Evolutionary conservation across 176 grass and related monocot genomes (phyloP).

Genomic region (Olyra latifolia): DNA sequence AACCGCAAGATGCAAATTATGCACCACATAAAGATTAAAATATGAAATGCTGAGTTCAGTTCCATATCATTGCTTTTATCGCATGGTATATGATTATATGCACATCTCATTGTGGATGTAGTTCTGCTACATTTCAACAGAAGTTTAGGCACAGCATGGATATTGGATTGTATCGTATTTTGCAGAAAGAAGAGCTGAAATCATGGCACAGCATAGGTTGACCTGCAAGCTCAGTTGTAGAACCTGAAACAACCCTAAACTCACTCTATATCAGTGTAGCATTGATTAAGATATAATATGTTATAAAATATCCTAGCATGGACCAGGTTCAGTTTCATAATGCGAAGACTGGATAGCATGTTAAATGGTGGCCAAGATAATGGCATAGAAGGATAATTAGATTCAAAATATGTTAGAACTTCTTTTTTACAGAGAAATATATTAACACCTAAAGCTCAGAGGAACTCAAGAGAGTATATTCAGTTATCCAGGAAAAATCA

Average conservation of each 20-base stretch:
- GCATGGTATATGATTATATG: background rate
- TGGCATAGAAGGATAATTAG: background rate
- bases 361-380: conserved; percentile 2
- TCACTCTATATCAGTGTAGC: background rate
- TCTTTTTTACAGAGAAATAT: background rate
- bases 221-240: background rate
- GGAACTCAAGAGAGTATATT: background rate
- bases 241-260: conserved; percentile 10
- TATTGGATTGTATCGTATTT: background rate
- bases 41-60: background rate
- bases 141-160: background rate
- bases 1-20: background rate
- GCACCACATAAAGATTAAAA: background rate
- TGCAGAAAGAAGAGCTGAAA: conserved; percentile 19
- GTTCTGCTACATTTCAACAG: no score
- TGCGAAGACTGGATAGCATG: background rate
- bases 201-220: background rate
- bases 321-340: background rate
- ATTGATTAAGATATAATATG: background rate
- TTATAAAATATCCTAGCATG: conserved; percentile 1
- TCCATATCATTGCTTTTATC: background rate
- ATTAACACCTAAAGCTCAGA: background rate
- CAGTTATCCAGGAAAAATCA: background rate
- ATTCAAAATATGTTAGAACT: background rate
- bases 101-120: no score